Evolutionary conservation across 345 rosid species (phyloP).

Genomic region (Ailanthus altissimus): DNA sequence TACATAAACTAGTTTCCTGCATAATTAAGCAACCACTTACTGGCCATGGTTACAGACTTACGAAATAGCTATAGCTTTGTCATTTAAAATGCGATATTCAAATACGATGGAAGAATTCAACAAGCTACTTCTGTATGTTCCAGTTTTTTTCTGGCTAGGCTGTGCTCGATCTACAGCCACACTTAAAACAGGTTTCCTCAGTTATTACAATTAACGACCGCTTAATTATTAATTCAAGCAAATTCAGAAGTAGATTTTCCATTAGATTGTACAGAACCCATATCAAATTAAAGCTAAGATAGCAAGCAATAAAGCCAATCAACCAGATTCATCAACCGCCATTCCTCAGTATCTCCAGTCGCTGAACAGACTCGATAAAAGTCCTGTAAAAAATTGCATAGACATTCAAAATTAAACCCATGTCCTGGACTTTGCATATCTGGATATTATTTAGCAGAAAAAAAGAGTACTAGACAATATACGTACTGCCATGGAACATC

Average conservation of each 20-base stretch:
- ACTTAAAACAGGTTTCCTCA: background rate
- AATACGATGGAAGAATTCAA: too few relatives aligned
- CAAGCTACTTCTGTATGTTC: background rate
- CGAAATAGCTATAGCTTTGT: too few relatives aligned
- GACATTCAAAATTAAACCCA: background rate
- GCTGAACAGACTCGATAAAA: conserved; percentile 46
- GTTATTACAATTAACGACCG: background rate
- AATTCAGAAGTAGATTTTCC: background rate
- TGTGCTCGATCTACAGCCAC: background rate
- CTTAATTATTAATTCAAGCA: background rate
- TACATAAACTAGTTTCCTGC: too few relatives aligned
- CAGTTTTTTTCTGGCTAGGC: background rate
- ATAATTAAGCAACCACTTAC: too few relatives aligned
- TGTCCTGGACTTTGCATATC: background rate
- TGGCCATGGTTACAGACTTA: too few relatives aligned
- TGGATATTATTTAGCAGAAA: background rate
- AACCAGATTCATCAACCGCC: background rate
- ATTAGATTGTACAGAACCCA: background rate
- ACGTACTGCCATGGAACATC: conserved; percentile 77
- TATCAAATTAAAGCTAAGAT: background rate
- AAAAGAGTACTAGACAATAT: background rate
- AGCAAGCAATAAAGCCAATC: background rate
- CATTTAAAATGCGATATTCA: too few relatives aligned
- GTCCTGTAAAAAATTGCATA: conserved; percentile 34
- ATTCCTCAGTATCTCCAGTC: conserved; percentile 44